Percentiles rank a stretch among this genome's conserved stretches.
Evolutionary conservation across 2,329 filamentous ascomycete genomes (phyloP).

Genomic region (Pseudohalonectria lignicola): DNA sequence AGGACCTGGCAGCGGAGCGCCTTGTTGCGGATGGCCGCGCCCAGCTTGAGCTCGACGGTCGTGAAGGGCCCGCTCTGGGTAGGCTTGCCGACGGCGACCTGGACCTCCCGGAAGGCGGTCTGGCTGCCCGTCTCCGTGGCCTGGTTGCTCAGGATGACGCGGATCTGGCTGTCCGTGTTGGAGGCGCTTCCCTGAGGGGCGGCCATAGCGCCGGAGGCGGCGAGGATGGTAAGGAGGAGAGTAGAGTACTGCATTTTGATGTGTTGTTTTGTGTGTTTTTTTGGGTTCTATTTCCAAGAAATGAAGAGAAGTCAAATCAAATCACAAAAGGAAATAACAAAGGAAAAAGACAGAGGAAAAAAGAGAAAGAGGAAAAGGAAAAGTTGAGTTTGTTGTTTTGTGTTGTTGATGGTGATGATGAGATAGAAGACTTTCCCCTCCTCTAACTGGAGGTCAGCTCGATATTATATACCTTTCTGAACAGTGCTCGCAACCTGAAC

Average conservation of each 20-base stretch:
- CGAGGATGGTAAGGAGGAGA: neutral
- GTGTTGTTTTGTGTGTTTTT: neutral
- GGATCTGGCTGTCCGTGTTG: slow-evolving; percentile 20
- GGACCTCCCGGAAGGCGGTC: slow-evolving; percentile 37
- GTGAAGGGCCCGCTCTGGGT: neutral
- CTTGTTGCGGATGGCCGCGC: neutral
- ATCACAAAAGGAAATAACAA: neutral
- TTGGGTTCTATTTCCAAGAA: neutral
- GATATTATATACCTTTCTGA: no score
- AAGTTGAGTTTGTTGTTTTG: neutral
- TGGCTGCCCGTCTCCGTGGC: slow-evolving; percentile 31
- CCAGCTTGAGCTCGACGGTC: neutral
- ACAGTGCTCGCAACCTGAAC: no score
- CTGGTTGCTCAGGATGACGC: slow-evolving; percentile 18
- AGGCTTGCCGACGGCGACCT: slow-evolving; percentile 24
- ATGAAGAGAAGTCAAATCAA: neutral
- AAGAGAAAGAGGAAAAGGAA: neutral
- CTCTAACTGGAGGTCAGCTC: no score
- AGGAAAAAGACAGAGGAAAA: neutral
- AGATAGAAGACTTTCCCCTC: neutral
- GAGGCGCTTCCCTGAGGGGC: slow-evolving; percentile 26
- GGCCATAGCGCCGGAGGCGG: slow-evolving; percentile 1
- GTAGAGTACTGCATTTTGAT: neutral
- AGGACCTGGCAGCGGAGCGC: neutral
- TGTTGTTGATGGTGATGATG: neutral